A percentile compares a stretch with the other conserved stretches of the same genome.
These are phyloP conservation scores for Capillidium rhysosporum DNA, from an alignment of 371 early-diverging fungal genomes.

Conservation along the genomic window DNA sequence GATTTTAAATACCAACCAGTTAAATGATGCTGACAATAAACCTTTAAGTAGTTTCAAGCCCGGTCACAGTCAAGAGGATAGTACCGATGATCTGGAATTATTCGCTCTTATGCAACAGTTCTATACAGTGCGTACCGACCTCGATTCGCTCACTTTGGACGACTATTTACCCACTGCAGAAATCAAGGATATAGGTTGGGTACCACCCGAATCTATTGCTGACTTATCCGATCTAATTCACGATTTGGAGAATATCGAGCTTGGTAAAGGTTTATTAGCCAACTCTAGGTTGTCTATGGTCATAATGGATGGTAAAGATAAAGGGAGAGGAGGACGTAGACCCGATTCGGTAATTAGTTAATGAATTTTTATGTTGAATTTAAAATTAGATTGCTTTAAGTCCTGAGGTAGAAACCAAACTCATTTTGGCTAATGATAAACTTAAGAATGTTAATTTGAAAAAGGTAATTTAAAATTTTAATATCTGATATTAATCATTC, in stretches of 20 bases:
- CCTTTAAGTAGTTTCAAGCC: too few species aligned
- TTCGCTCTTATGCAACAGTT: background rate
- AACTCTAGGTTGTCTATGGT: background rate
- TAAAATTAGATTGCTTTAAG: background rate
- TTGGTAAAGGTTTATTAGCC: background rate
- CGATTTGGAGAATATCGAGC: conserved; percentile 1
- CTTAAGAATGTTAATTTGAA: conserved; percentile 1
- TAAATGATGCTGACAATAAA: too few species aligned
- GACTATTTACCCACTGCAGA: background rate
- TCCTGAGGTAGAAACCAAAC: background rate
- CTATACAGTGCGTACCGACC: background rate
- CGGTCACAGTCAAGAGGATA: background rate
- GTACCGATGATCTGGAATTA: background rate
- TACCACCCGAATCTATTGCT: background rate
- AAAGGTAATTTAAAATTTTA: background rate
- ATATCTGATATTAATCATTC: background rate
- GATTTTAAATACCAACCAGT: too few species aligned
- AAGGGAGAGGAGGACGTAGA: background rate
- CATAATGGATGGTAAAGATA: background rate
- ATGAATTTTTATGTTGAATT: background rate
- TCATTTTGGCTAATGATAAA: background rate
- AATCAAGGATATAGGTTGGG: too few species aligned
- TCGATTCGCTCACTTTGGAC: background rate
- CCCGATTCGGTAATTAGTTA: background rate
- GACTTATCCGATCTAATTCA: background rate